Conservation (phyloP, 805 yeast genomes). For the Torulaspora quercuum region DNA sequence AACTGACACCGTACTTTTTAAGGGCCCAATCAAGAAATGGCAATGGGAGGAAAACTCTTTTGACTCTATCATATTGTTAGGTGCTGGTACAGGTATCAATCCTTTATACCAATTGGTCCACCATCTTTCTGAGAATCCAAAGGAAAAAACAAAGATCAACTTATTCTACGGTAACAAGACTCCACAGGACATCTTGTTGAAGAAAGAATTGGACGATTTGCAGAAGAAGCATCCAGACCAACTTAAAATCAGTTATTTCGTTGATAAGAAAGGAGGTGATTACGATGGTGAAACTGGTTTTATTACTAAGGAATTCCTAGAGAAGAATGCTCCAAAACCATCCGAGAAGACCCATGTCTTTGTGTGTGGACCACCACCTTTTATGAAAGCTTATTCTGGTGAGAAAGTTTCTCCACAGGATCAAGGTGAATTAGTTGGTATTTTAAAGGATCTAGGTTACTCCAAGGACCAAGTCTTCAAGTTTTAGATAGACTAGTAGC, state of each 20-base stretch:
- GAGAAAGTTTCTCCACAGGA: conserved; percentile 77
- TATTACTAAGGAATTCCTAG: conserved; percentile 72
- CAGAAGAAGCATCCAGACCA: conserved; percentile 65
- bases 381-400: conserved; percentile 87
- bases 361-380: conserved; percentile 94
- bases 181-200: conserved; percentile 76
- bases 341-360: conserved; percentile 68
- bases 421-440: conserved; percentile 93
- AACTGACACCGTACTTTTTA: conserved; percentile 81
- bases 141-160: conserved; percentile 83
- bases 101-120: conserved; percentile 87
- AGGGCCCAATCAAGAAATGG: conserved; percentile 93
- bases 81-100: conserved; percentile 97
- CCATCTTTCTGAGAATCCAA: conserved; percentile 71
- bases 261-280: conserved; percentile 53
- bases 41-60: conserved; percentile 84
- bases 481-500: conserved; percentile 49
- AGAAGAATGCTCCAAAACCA: conserved; percentile 60
- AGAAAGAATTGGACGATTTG: conserved; percentile 63
- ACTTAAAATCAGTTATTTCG: conserved; percentile 72
- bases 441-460: conserved; percentile 84
- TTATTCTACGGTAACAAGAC: conserved; percentile 78
- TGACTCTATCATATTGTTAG: conserved; percentile 74
- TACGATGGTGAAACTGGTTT: conserved; percentile 66
- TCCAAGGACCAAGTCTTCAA: conserved; percentile 84